Percentiles rank a stretch among this genome's conserved stretches.
Conservation (phyloP, 768 basidiomycete genomes). For the Mycena amicta region DNA sequence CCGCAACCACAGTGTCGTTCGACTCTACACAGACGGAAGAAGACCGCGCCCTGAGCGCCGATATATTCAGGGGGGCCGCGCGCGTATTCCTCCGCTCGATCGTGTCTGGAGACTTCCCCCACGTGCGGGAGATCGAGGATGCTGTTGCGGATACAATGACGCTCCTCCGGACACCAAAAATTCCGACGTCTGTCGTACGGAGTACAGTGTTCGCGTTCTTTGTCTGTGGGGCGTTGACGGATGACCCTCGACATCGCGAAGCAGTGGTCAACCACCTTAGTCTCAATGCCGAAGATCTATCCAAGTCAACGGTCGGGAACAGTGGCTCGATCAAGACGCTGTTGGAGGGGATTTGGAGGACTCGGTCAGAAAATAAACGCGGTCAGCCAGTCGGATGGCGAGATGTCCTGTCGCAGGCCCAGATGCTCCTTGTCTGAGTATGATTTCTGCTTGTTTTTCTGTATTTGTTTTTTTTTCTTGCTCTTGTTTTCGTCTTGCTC, state of each 20-base stretch:
- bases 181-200: conserved; percentile 61
- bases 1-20: neutral
- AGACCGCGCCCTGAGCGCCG: conserved; percentile 51
- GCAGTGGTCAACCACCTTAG: conserved; percentile 50
- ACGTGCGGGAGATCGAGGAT: conserved; percentile 60
- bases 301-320: conserved; percentile 56
- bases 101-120: conserved; percentile 71
- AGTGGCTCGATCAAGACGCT: conserved; percentile 54
- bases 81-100: conserved; percentile 77
- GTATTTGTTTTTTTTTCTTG: neutral
- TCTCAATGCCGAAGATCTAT: conserved; percentile 48
- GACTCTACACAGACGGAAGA: conserved; percentile 26
- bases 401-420: conserved; percentile 46
- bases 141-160: conserved; percentile 57
- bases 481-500: conserved; percentile 6
- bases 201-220: conserved; percentile 82
- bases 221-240: conserved; percentile 71
- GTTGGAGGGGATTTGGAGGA: conserved; percentile 63
- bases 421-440: conserved; percentile 65
- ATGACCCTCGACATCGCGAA: conserved; percentile 43
- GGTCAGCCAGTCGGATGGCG: conserved; percentile 62
- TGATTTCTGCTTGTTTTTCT: neutral
- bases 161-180: conserved; percentile 41
- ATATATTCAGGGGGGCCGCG: conserved; percentile 75
- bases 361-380: conserved; percentile 52